These are phyloP conservation scores for Puccinia coronata DNA, from an alignment of 1,284 basidiomycete genomes.

Conservation along the genomic window DNA sequence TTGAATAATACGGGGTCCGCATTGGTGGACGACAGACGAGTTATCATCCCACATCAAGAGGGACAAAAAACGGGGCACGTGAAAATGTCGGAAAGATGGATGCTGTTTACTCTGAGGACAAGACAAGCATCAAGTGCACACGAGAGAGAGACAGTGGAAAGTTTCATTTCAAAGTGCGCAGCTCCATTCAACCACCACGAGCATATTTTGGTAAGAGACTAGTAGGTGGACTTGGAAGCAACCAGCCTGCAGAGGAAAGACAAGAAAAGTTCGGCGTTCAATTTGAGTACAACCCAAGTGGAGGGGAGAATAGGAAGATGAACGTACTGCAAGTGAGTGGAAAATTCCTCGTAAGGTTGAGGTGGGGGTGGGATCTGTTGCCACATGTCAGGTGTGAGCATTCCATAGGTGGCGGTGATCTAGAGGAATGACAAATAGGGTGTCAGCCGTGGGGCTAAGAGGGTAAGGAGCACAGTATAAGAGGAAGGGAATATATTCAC, in stretches of 20 bases:
- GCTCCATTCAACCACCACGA: background rate
- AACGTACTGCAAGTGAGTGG: slow-evolving; percentile 79
- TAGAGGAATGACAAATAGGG: slow-evolving; percentile 56
- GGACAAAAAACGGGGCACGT: too few relatives aligned
- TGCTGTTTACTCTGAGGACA: background rate
- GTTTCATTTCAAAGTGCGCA: background rate
- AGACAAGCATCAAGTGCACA: background rate
- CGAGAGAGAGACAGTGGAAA: background rate
- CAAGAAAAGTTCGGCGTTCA: background rate
- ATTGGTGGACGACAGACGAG: background rate
- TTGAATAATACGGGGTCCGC: too few relatives aligned
- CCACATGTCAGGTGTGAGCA: slow-evolving; percentile 98
- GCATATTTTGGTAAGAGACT: background rate
- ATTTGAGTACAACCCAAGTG: background rate
- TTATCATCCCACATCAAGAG: too few relatives aligned
- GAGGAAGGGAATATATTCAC: slow-evolving; percentile 63
- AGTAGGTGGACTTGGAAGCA: slow-evolving; percentile 28
- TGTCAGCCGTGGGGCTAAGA: too few relatives aligned
- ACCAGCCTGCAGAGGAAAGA: background rate
- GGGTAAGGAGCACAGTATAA: too few relatives aligned
- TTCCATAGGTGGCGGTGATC: slow-evolving; percentile 96
- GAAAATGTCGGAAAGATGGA: too few relatives aligned
- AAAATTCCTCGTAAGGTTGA: slow-evolving; percentile 91
- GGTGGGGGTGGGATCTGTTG: slow-evolving; percentile 85
- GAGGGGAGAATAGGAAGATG: background rate